Percentiles rank a stretch among this genome's conserved stretches.
phyloP scores from a whole-genome alignment of 805 yeast species.

The Candida nanaspora region DNA sequence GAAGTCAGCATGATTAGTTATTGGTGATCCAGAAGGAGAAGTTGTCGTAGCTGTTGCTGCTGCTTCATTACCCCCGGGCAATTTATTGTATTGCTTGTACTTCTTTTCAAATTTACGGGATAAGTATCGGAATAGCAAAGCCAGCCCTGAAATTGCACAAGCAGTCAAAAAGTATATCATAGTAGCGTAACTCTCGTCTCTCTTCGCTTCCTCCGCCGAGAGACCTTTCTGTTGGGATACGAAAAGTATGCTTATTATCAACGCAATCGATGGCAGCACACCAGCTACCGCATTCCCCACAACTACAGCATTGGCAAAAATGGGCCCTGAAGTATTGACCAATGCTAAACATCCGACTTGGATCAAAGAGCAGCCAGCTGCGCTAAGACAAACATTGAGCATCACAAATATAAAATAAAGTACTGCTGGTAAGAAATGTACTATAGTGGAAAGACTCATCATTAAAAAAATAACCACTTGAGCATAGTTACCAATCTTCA shows the following conservation, averaged over 20 bases:
- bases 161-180: slow-evolving; percentile 31
- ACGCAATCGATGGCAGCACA: slow-evolving; percentile 75
- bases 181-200: slow-evolving; percentile 10
- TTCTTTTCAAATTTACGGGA: slow-evolving; percentile 16
- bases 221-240: slow-evolving; percentile 10
- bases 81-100: slow-evolving; percentile 5
- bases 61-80: not conserved
- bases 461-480: slow-evolving; percentile 52
- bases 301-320: slow-evolving; percentile 83
- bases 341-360: slow-evolving; percentile 91
- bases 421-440: slow-evolving; percentile 27
- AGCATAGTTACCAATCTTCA: slow-evolving; percentile 51
- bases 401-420: slow-evolving; percentile 48
- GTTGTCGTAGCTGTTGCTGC: not conserved
- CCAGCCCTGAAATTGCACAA: slow-evolving; percentile 9
- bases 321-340: slow-evolving; percentile 67
- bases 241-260: slow-evolving; percentile 45
- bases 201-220: slow-evolving; percentile 10
- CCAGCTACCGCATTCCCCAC: slow-evolving; percentile 96
- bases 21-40: not conserved
- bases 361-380: slow-evolving; percentile 72
- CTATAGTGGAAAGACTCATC: slow-evolving; percentile 45
- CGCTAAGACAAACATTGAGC: slow-evolving; percentile 54
- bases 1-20: not conserved
- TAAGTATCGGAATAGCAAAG: slow-evolving; percentile 13